Percentiles rank a stretch among this genome's conserved stretches.
Evolutionary conservation across 139 green algal genomes (phyloP).

Genomic region (Desmodesmus armatus): DNA sequence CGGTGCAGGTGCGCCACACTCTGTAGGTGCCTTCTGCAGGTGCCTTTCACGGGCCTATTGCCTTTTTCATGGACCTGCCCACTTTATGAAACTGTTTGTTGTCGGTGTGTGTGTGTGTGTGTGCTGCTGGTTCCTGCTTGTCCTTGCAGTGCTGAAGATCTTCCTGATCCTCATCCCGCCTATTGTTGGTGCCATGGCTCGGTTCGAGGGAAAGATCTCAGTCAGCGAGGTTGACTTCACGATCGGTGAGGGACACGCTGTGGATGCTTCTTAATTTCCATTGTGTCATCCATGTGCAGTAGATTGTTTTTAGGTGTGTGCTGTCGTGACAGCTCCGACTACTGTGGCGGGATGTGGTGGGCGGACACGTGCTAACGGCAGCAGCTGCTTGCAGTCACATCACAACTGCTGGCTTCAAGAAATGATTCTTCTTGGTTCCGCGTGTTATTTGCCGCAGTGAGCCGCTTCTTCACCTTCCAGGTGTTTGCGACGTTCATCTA

Average conservation of each 20-base stretch:
- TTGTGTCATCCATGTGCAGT: too few relatives aligned
- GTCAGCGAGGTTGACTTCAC: conserved; percentile 67
- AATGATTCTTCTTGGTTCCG: background rate
- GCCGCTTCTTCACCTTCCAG: conserved; percentile 59
- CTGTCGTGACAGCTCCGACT: background rate
- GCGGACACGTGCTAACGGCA: too few relatives aligned
- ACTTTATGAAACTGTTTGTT: too few relatives aligned
- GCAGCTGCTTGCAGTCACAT: background rate
- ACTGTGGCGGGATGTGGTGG: too few relatives aligned
- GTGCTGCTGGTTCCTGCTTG: too few relatives aligned
- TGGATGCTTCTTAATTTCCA: too few relatives aligned
- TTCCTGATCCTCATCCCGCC: conserved; percentile 78
- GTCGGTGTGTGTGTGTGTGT: too few relatives aligned
- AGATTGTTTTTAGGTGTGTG: background rate
- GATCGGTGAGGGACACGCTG: conserved; percentile 49
- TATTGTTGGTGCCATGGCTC: conserved; percentile 70
- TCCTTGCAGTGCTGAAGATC: conserved; percentile 81
- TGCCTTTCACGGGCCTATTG: too few relatives aligned
- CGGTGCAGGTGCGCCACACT: too few relatives aligned
- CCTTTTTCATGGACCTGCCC: too few relatives aligned
- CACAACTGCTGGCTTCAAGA: background rate
- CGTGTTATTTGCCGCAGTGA: conserved; percentile 1
- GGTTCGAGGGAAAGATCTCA: conserved; percentile 61
- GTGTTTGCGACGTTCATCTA: conserved; percentile 81
- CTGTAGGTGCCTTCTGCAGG: too few relatives aligned